Conservation (phyloP, 169 alveolate species). For the Plasmodium blacklocki region DNA sequence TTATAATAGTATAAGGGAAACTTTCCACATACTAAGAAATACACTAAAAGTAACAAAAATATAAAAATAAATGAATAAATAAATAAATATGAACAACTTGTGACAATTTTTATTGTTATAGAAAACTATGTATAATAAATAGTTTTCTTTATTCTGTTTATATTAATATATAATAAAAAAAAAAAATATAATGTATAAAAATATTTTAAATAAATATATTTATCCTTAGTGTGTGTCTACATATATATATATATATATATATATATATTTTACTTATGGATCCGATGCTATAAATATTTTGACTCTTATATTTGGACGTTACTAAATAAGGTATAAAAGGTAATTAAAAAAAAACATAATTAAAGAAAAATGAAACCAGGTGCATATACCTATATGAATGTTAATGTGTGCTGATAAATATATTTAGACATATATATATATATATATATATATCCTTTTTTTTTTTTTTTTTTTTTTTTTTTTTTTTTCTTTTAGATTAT, state of each 20-base stretch:
- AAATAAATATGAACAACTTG: too few species aligned
- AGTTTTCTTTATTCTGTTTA: slow-evolving; percentile 1
- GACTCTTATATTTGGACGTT: slow-evolving; percentile 21
- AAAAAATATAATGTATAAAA: too few species aligned
- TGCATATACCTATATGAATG: too few species aligned
- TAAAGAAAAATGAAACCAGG: slow-evolving; percentile 2
- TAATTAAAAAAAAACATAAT: neutral
- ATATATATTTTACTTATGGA: slow-evolving; percentile 28
- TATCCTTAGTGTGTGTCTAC: too few species aligned
- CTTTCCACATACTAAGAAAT: slow-evolving; percentile 44
- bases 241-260: too few species aligned
- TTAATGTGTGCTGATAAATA: too few species aligned
- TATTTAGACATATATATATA: neutral
- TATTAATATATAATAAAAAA: neutral
- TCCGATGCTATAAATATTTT: slow-evolving; percentile 57
- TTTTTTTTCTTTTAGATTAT: neutral
- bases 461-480: slow-evolving; percentile 10
- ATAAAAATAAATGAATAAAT: too few species aligned
- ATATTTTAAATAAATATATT: too few species aligned
- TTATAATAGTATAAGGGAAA: slow-evolving; percentile 28
- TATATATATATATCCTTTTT: neutral
- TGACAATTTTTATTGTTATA: too few species aligned
- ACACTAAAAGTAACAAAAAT: slow-evolving; percentile 20
- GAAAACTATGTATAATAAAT: too few species aligned
- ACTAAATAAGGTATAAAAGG: slow-evolving; percentile 19